A percentile compares a stretch with the other conserved stretches of the same genome.
Evolutionary conservation across 2,329 filamentous ascomycete genomes (phyloP).

Genomic region (Phialophora verrucosa): DNA sequence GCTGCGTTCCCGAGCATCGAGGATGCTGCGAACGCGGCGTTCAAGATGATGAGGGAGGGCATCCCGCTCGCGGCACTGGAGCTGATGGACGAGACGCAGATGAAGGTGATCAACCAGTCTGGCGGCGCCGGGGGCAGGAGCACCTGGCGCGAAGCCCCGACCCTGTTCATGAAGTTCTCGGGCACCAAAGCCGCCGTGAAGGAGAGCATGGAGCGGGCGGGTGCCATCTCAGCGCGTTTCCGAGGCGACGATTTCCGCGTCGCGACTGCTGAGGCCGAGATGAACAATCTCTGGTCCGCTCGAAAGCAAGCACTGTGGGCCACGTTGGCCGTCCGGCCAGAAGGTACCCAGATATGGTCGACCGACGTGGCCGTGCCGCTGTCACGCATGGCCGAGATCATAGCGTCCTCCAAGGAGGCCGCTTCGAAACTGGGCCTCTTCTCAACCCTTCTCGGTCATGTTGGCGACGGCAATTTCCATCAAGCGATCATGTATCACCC

Average conservation of each 20-base stretch:
- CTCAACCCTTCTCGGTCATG: constrained; percentile 83
- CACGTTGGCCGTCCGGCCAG: constrained; percentile 66
- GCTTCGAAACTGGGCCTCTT: constrained; percentile 82
- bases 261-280: constrained; percentile 71
- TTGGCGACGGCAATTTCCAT: constrained; percentile 95
- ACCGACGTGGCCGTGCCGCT: constrained; percentile 86
- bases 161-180: constrained; percentile 83
- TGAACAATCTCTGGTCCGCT: constrained; percentile 78
- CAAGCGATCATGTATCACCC: constrained; percentile 80
- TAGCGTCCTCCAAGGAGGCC: constrained; percentile 82
- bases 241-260: constrained; percentile 73
- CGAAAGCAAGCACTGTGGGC: constrained; percentile 84
- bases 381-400: constrained; percentile 66
- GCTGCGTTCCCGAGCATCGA: constrained; percentile 78
- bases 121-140: constrained; percentile 61
- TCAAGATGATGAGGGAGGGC: constrained; percentile 73
- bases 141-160: constrained; percentile 73
- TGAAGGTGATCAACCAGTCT: constrained; percentile 78
- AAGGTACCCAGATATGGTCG: constrained; percentile 71
- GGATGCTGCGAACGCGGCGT: constrained; percentile 74
- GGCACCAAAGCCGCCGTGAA: constrained; percentile 67
- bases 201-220: constrained; percentile 52
- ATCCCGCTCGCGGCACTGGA: constrained; percentile 78
- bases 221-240: constrained; percentile 67
- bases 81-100: constrained; percentile 86